Percentiles rank a stretch among this genome's conserved stretches.
phyloP scores from a whole-genome alignment of 2,329 filamentous ascomycete genomes.

The Mollisiaceae sp. region DNA sequence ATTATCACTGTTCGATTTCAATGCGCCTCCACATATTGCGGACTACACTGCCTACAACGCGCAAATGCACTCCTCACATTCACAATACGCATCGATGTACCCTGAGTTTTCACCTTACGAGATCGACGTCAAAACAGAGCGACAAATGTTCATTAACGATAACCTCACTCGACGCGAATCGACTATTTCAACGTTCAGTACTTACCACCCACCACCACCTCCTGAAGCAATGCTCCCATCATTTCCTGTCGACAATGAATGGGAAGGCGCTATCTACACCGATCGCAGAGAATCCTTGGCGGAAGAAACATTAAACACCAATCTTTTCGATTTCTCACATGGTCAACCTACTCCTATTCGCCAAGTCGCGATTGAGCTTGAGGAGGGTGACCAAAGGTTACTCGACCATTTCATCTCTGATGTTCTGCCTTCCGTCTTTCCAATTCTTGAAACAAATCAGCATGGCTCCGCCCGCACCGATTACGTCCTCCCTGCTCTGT shows the following conservation, averaged over 20 bases:
- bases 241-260: conserved; percentile 70
- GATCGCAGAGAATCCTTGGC: conserved; percentile 66
- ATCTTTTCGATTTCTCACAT: conserved; percentile 84
- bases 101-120: conserved; percentile 81
- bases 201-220: conserved; percentile 80
- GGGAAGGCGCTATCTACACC: conserved; percentile 70
- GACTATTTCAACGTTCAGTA: conserved; percentile 89
- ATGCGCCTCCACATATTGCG: conserved; percentile 58
- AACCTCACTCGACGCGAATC: conserved; percentile 85
- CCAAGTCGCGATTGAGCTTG: conserved; percentile 79
- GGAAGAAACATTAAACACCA: conserved; percentile 71
- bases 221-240: conserved; percentile 69
- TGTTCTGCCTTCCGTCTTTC: conserved; percentile 88
- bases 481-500: conserved; percentile 84
- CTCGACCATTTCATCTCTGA: conserved; percentile 90
- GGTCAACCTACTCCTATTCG: conserved; percentile 65
- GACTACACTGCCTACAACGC: conserved; percentile 67
- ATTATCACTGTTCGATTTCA: conserved; percentile 76
- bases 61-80: conserved; percentile 60
- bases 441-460: conserved; percentile 88
- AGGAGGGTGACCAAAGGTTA: conserved; percentile 84
- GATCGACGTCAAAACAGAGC: conserved; percentile 93
- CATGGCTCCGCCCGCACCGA: conserved; percentile 81
- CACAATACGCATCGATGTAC: conserved; percentile 50
- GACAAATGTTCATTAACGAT: conserved; percentile 92